A percentile compares a stretch with the other conserved stretches of the same genome.
Evolutionary conservation across 208 protist species (phyloP).

Genomic region (Leishmania martiniquensis): DNA sequence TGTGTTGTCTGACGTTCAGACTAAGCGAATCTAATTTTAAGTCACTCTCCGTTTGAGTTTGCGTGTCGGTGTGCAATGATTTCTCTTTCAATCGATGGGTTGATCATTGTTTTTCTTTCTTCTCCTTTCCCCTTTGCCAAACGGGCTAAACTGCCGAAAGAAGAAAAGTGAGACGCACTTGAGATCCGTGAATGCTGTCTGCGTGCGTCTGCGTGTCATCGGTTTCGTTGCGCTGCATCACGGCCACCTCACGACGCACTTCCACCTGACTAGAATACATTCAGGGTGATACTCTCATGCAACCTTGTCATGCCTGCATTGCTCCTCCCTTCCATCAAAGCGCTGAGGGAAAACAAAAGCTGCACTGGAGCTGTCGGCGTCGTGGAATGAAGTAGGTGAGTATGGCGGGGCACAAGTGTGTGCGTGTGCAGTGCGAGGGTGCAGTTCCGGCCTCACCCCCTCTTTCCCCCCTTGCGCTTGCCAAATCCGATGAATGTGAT

Average conservation of each 20-base stretch:
- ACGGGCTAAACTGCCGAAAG: neutral
- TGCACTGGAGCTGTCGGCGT: neutral
- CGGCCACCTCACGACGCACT: neutral
- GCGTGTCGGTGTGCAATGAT: neutral
- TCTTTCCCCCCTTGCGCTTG: neutral
- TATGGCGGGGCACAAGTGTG: neutral
- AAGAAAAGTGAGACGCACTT: slow-evolving; percentile 4
- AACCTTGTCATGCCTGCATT: neutral
- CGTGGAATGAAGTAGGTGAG: neutral
- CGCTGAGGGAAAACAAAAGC: neutral
- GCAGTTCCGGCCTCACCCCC: neutral
- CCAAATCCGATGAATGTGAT: neutral
- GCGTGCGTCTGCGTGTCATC: neutral
- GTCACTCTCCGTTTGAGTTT: neutral
- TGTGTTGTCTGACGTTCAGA: slow-evolving; percentile 7
- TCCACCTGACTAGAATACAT: no score
- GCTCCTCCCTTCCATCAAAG: neutral
- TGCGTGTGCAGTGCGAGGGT: neutral
- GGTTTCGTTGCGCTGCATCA: neutral
- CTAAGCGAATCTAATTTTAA: slow-evolving; percentile 16
- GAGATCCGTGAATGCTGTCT: neutral
- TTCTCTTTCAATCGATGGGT: neutral
- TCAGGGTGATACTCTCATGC: neutral
- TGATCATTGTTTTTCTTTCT: slow-evolving; percentile 2
- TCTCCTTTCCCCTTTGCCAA: neutral